Percentiles rank a stretch among this genome's conserved stretches.
These are phyloP conservation scores for Nectriaceae sp. DNA, from an alignment of 2,329 filamentous ascomycete genomes.

Conservation along the genomic window DNA sequence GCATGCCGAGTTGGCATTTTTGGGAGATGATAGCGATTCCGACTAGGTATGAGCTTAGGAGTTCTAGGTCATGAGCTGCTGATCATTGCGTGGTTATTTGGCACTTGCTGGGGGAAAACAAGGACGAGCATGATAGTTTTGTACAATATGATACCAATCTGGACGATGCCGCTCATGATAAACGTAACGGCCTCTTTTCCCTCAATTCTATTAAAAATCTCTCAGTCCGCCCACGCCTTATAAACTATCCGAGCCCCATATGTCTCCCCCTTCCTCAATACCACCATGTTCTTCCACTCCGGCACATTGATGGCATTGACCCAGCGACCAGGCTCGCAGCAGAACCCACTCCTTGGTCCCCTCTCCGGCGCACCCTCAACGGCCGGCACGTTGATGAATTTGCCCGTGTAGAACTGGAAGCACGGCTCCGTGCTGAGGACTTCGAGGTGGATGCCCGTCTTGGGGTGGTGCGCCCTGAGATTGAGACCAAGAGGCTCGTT, in stretches of 20 bases:
- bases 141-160: neutral
- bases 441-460: constrained; percentile 77
- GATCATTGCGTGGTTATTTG: too few relatives aligned
- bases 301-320: constrained; percentile 85
- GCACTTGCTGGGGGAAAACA: too few relatives aligned
- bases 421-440: constrained; percentile 90
- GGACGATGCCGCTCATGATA: constrained; percentile 3
- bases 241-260: constrained; percentile 85
- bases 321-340: constrained; percentile 88
- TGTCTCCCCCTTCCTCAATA: constrained; percentile 81
- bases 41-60: constrained; percentile 40
- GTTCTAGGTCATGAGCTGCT: constrained; percentile 2
- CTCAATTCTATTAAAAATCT: too few relatives aligned
- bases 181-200: constrained; percentile 2
- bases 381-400: constrained; percentile 76
- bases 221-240: constrained; percentile 74
- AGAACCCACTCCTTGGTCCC: constrained; percentile 74
- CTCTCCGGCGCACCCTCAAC: constrained; percentile 64
- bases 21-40: constrained; percentile 69
- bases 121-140: constrained; percentile 9
- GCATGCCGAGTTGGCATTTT: constrained; percentile 61
- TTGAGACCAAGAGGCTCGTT: constrained; percentile 63
- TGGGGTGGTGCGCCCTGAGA: constrained; percentile 72
- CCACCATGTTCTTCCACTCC: constrained; percentile 75
- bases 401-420: constrained; percentile 96